Base-by-base conservation (phyloP, 139 green algal genomes). In the Ostreobium quekettii region DNA sequence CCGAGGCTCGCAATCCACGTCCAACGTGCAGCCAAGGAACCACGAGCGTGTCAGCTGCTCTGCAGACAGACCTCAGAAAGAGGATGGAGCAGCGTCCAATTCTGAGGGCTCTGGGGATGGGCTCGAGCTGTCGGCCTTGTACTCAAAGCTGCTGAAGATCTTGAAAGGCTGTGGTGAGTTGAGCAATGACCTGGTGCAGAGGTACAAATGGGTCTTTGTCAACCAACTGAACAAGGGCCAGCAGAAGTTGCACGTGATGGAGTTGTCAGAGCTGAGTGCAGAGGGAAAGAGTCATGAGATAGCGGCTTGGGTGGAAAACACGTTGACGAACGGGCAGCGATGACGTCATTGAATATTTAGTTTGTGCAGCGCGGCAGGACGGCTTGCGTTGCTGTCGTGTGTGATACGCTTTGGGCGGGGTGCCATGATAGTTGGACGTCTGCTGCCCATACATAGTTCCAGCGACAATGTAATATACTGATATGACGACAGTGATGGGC, bases 171-270 rank as follows among this genome's bases (percentile, higher is more conserved):
- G 61, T 37, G 4, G 53, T 24, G 36, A 24, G 5, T 7, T 68
- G 6, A 26, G 35, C 26, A 30, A 36, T 30, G 61, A 68, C 37
- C 4, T 56, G 7, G 61, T 30, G 36, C 49, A n/a, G 61, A 15
- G 42, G 26, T 68, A 68, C 36, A 53, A 56, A 53, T 68, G 49
- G 35, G 35, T 28, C 5, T 68, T 68, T 37, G 36, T 56, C 5
- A 68, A 68, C 42, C 49, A 68, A n/a, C 49, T 68, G 61, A 53
- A 15, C 24, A 7, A 57, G 36, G 61, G 35, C 3, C 61, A 68
- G 26, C 35, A 56, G 26, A 68, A 6, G 19, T 36, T 38, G 4
- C 49, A 68, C 35, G 49, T 68, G 37, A 68, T 68, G 61, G 61
- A 68, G 31, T 31, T 68, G 4, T 57, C 36, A 7, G 42, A n/a